These are phyloP conservation scores for Moesziomyces sp. DNA, from an alignment of 1,284 basidiomycete species.

Conservation along the genomic window DNA sequence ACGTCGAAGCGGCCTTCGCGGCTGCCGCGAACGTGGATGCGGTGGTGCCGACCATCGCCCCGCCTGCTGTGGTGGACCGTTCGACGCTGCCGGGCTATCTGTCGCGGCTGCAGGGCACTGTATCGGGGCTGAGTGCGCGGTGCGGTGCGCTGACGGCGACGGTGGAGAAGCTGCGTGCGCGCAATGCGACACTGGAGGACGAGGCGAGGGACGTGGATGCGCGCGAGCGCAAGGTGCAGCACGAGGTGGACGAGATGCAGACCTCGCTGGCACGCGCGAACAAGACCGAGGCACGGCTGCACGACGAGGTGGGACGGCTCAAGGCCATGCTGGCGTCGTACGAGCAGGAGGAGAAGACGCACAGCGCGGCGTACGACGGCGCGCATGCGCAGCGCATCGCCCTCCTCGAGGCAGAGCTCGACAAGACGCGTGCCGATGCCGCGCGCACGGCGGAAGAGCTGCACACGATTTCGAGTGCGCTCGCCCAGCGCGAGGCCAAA, in stretches of 20 bases:
- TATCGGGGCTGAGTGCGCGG: slow-evolving; percentile 45
- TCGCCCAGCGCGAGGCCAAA: slow-evolving; percentile 22
- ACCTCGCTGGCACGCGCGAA: slow-evolving; percentile 26
- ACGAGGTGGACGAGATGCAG: slow-evolving; percentile 57
- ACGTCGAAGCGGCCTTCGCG: slow-evolving; percentile 37
- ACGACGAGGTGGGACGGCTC: slow-evolving; percentile 45
- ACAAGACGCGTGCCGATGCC: slow-evolving; percentile 29
- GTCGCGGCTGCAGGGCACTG: slow-evolving; percentile 46
- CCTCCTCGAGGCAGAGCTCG: slow-evolving; percentile 53
- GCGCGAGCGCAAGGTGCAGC: slow-evolving; percentile 49
- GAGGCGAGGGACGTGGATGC: slow-evolving; percentile 48
- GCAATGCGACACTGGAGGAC: slow-evolving; percentile 38
- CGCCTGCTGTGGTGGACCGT: slow-evolving; percentile 29
- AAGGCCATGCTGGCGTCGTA: slow-evolving; percentile 48
- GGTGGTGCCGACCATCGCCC: slow-evolving; percentile 2
- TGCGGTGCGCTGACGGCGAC: slow-evolving; percentile 28
- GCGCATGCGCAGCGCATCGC: slow-evolving; percentile 60
- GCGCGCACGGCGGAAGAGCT: slow-evolving; percentile 5
- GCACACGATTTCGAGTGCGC: slow-evolving; percentile 5
- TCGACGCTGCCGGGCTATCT: slow-evolving; percentile 48
- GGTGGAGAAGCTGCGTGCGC: slow-evolving; percentile 38
- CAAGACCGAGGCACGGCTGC: slow-evolving; percentile 16
- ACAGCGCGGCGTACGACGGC: slow-evolving; percentile 51
- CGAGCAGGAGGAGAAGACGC: slow-evolving; percentile 57
- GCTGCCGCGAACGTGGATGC: slow-evolving; percentile 40